Percentiles rank a stretch among this genome's conserved stretches.
These are phyloP conservation scores for Ceratobasidium sp. DNA, from an alignment of 1,284 basidiomycete genomes.

Conservation along the genomic window DNA sequence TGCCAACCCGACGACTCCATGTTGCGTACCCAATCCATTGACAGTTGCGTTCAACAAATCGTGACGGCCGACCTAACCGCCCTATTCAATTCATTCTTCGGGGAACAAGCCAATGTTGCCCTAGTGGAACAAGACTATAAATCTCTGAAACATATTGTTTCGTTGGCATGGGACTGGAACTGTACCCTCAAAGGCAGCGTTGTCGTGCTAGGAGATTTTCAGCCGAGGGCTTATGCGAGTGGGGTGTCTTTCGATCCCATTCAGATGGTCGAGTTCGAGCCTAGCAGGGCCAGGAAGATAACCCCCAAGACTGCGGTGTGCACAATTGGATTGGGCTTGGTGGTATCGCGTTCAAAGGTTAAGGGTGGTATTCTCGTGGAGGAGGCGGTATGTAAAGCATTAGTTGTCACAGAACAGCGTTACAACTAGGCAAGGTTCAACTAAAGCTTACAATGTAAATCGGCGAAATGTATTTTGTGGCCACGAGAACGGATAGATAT, in stretches of 20 bases:
- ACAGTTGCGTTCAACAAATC: neutral
- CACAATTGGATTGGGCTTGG: conserved; percentile 27
- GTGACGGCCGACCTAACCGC: neutral
- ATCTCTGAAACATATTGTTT: neutral
- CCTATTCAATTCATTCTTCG: conserved; percentile 1
- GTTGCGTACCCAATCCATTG: neutral
- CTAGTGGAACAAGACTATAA: neutral
- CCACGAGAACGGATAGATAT: too few species aligned
- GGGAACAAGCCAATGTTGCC: neutral
- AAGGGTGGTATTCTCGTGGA: neutral
- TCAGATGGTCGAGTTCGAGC: conserved; percentile 24
- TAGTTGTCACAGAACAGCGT: conserved; percentile 13
- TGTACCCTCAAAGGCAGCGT: conserved; percentile 12
- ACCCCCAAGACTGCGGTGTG: neutral
- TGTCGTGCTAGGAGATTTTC: conserved; percentile 30
- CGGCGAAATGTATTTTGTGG: too few species aligned
- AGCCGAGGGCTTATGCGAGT: conserved; percentile 3
- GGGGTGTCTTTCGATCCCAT: neutral
- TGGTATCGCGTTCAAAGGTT: neutral
- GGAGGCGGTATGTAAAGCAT: neutral
- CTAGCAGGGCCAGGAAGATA: neutral
- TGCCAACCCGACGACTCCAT: neutral
- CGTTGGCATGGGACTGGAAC: conserved; percentile 29
- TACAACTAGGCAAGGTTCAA: neutral
- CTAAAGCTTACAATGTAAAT: too few species aligned